Evolutionary conservation across 768 basidiomycete species (phyloP).

Genomic region (Filobasidium floriforme): DNA sequence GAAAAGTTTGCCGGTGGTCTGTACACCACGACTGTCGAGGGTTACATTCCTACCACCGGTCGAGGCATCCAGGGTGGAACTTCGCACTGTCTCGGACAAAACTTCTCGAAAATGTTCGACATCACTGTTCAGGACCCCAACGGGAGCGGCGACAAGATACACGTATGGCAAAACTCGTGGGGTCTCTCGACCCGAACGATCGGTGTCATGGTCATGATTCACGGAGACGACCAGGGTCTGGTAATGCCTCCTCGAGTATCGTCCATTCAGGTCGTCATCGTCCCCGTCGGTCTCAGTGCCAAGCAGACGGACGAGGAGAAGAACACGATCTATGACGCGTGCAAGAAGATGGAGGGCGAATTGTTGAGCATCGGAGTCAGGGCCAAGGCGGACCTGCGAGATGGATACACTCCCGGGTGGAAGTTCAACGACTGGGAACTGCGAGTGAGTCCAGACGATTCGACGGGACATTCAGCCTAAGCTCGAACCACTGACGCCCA

Average conservation of each 20-base stretch:
- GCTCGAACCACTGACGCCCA: slow-evolving; percentile 2
- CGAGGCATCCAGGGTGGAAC: slow-evolving; percentile 98
- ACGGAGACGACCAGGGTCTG: slow-evolving; percentile 94
- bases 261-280: slow-evolving; percentile 77
- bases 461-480: slow-evolving; percentile 38
- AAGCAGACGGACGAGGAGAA: slow-evolving; percentile 58
- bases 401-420: slow-evolving; percentile 95
- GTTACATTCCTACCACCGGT: slow-evolving; percentile 93
- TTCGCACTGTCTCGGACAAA: slow-evolving; percentile 95
- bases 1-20: slow-evolving; percentile 98
- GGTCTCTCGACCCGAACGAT: slow-evolving; percentile 91
- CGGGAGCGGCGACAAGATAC: slow-evolving; percentile 44
- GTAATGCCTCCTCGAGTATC: slow-evolving; percentile 97
- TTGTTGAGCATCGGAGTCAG: slow-evolving; percentile 67
- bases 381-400: slow-evolving; percentile 83
- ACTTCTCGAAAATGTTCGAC: slow-evolving; percentile 98
- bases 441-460: slow-evolving; percentile 53
- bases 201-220: slow-evolving; percentile 99
- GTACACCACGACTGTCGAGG: slow-evolving; percentile 97
- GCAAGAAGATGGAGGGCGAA: slow-evolving; percentile 65
- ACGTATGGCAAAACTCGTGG: slow-evolving; percentile 99
- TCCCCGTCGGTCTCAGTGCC: slow-evolving; percentile 90
- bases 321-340: slow-evolving; percentile 62
- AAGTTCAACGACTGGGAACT: slow-evolving; percentile 99
- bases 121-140: slow-evolving; percentile 92